These are phyloP conservation scores for Debaryomyces sp. DNA, from an alignment of 1,139 yeast species.

Conservation along the genomic window DNA sequence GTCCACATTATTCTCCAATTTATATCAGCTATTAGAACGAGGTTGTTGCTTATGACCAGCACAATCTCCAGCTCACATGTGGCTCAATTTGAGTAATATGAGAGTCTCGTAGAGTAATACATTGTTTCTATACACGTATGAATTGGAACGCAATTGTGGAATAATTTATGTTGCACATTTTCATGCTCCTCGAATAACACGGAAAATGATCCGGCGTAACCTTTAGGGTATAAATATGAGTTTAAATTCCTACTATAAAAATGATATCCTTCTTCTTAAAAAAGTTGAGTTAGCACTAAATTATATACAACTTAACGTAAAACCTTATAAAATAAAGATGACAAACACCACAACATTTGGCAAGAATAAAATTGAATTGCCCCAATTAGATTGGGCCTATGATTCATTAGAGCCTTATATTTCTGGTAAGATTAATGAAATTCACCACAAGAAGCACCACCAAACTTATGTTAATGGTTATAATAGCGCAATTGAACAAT, in stretches of 20 bases:
- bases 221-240: neutral
- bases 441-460: constrained; percentile 47
- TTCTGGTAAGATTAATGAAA: constrained; percentile 43
- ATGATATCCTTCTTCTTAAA: neutral
- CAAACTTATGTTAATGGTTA: constrained; percentile 46
- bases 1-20: neutral
- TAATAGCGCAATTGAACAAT: constrained; percentile 42
- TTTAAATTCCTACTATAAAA: neutral
- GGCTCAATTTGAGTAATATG: neutral
- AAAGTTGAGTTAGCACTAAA: neutral
- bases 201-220: neutral
- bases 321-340: neutral
- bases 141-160: neutral
- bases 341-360: neutral
- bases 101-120: neutral
- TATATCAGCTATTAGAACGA: neutral
- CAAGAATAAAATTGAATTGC: constrained; percentile 28
- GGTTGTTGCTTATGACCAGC: neutral
- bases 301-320: neutral
- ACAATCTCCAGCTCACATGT: neutral
- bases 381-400: constrained; percentile 45
- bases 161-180: neutral
- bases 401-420: constrained; percentile 47
- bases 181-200: neutral
- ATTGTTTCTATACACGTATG: neutral